Conservation (phyloP, 306 rosid genomes). For the Trifolium dubium region DNA sequence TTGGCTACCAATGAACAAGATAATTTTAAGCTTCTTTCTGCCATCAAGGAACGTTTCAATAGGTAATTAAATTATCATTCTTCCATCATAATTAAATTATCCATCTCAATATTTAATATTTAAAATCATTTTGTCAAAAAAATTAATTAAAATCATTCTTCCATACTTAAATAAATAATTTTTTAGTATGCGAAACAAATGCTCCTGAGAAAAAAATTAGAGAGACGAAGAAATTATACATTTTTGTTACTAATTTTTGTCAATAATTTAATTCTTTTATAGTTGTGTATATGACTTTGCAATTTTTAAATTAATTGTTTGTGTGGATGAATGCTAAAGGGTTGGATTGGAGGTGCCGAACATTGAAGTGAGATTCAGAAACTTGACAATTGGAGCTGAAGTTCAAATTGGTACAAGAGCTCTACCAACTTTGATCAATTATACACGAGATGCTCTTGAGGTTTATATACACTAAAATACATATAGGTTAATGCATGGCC, state of each 20-base stretch:
- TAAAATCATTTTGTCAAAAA: too few species aligned
- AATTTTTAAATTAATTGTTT: neutral
- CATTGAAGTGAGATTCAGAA: constrained; percentile 63
- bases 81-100: neutral
- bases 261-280: too few species aligned
- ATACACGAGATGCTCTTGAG: constrained; percentile 59
- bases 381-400: constrained; percentile 64
- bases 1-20: constrained; percentile 82
- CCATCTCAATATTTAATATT: too few species aligned
- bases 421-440: constrained; percentile 71
- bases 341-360: constrained; percentile 71
- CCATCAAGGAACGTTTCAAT: constrained; percentile 71
- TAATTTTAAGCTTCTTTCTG: constrained; percentile 67
- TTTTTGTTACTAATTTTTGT: too few species aligned
- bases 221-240: too few species aligned
- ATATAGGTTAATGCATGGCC: neutral
- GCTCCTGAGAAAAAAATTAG: too few species aligned
- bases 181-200: too few species aligned
- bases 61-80: neutral
- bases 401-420: constrained; percentile 75
- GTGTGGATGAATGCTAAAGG: constrained; percentile 44
- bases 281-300: too few species aligned
- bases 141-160: too few species aligned
- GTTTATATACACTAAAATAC: constrained; percentile 23
- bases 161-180: too few species aligned